A percentile compares a stretch with the other conserved stretches of the same genome.
These are phyloP conservation scores for Neopestalotiopsis clavispora DNA, from an alignment of 2,329 filamentous ascomycete species.

Conservation along the genomic window DNA sequence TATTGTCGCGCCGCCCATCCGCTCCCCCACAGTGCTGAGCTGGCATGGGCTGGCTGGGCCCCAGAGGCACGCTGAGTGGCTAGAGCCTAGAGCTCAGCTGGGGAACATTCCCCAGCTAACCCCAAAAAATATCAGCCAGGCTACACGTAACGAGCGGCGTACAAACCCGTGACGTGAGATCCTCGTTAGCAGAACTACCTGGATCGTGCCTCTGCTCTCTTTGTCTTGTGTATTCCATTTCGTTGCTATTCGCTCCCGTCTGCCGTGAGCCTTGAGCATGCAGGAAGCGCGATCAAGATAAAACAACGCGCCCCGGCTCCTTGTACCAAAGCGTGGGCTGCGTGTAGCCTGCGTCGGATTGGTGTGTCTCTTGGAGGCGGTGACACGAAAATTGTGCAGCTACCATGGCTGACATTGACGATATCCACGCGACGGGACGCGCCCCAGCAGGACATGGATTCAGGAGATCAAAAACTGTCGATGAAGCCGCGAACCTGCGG, in stretches of 20 bases:
- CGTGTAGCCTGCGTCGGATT: background rate
- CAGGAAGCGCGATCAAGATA: background rate
- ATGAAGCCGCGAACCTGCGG: slow-evolving; percentile 35
- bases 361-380: background rate
- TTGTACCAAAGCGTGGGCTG: background rate
- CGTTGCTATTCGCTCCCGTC: background rate
- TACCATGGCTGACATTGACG: slow-evolving; percentile 35
- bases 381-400: slow-evolving; percentile 15
- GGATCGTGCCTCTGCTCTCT: background rate
- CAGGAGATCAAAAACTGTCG: slow-evolving; percentile 47
- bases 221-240: background rate
- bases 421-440: slow-evolving; percentile 25
- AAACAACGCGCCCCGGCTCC: slow-evolving; percentile 3
- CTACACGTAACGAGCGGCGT: background rate
- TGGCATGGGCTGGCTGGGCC: background rate
- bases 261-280: background rate
- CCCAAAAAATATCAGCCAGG: background rate
- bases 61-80: background rate
- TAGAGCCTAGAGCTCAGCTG: background rate
- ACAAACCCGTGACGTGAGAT: background rate
- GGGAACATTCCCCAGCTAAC: background rate
- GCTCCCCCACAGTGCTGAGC: background rate
- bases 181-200: background rate
- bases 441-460: slow-evolving; percentile 41
- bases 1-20: background rate